Base-by-base conservation (phyloP, 148 eudicot genomes). In the Heliosperma pusillum region DNA sequence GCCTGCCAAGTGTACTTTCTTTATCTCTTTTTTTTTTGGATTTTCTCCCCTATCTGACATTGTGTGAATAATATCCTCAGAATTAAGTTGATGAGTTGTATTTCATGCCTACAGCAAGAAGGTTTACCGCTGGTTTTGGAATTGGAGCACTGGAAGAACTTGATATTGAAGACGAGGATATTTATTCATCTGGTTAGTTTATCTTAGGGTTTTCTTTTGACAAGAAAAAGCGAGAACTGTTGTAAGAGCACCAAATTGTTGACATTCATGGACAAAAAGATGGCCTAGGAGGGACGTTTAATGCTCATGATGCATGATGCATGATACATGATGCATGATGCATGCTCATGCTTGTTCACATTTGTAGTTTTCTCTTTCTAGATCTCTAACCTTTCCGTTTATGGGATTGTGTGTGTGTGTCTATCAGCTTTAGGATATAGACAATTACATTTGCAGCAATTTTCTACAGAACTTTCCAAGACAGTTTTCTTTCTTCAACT, bases 61-160 rank as follows among this genome's bases (percentile, higher is more conserved):
- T 45, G 15, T 73, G 16, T 26, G 58, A 26, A 22, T 45, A 29
- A 12, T 62, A 25, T 67, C 7, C 15, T 59, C 40, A 24, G 76
- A 76, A 24, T 36, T 8, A 73, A 68, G 71, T 71, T 70, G 69
- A 65, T 73, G 45, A 78, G 75, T 36, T 26, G 36, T 53, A 78
- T 73, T 72, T 75, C 76, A 21, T 78, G 68, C 83, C 77, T 69
- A 70, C 86, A 89, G 89, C 95, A 83, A 88, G 88, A 88, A 91
- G 81, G 82, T 73, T 84, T 82, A 91, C 91, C 81, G 88, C 93
- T 81, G 98, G 98, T 66, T 94, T 94, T 85, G 97, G 98, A 74
- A 90, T 94, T 82, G 98, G 98, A 60, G 97, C 97, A 25, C 83
- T 94, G 78, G 98, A 94, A 86, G 98, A 94, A 76, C 85, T 84